A percentile compares a stretch with the other conserved stretches of the same genome.
Evolutionary conservation across 257 asterid species (phyloP).

Genomic region (Petunia axillaris): DNA sequence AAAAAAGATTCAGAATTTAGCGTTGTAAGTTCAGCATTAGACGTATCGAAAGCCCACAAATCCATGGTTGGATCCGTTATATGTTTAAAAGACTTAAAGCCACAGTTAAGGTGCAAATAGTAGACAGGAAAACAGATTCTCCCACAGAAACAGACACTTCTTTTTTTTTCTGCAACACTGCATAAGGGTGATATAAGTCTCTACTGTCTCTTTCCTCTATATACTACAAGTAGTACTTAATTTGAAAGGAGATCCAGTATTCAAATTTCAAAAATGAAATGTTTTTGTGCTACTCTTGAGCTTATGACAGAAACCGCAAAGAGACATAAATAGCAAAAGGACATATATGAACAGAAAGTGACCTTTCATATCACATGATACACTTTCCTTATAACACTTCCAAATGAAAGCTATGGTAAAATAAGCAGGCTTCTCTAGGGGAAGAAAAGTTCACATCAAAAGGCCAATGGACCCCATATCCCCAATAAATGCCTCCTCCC

Average conservation of each 20-base stretch:
- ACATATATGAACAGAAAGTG: conserved; percentile 39
- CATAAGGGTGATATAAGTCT: background rate
- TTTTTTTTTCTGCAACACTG: conserved; percentile 41
- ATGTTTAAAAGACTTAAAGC: background rate
- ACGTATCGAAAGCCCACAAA: too few species aligned
- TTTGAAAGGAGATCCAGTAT: conserved; percentile 39
- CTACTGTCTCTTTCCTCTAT: too few species aligned
- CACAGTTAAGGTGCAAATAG: background rate
- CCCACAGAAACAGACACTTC: background rate
- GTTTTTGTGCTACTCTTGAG: conserved; percentile 10
- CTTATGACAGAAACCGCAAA: conserved; percentile 20
- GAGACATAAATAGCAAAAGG: conserved; percentile 32
- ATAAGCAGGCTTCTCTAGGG: too few species aligned
- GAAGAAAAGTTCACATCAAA: too few species aligned
- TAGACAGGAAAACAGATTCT: background rate
- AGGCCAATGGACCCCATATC: too few species aligned
- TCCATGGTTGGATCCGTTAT: too few species aligned
- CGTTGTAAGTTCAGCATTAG: too few species aligned
- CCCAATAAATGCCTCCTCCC: too few species aligned
- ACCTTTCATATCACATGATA: conserved; percentile 38
- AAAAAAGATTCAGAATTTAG: too few species aligned
- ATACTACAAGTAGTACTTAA: too few species aligned
- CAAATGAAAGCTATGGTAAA: background rate
- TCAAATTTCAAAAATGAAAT: conserved; percentile 28
- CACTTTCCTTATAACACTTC: conserved; percentile 9